Conservation (phyloP, 2,329 filamentous ascomycete genomes). For the Capronia coronata region DNA sequence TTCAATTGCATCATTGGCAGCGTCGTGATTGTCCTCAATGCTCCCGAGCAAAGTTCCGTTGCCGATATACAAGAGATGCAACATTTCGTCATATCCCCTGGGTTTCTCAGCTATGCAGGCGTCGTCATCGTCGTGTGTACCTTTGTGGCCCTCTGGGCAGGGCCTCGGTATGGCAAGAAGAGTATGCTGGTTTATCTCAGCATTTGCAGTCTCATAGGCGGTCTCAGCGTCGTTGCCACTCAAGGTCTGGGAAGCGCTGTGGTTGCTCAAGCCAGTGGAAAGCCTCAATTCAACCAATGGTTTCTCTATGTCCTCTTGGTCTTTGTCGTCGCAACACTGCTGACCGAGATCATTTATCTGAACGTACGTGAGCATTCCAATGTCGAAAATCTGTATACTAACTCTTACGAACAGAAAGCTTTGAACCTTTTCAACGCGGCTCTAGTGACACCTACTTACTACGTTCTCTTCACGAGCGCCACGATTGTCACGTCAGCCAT, state of each 20-base stretch:
- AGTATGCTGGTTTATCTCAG: constrained; percentile 97
- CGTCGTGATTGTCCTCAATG: constrained; percentile 90
- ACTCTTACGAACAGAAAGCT: constrained; percentile 68
- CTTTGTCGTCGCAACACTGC: constrained; percentile 79
- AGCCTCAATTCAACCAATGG: constrained; percentile 92
- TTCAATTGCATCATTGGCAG: constrained; percentile 92
- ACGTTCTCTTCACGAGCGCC: constrained; percentile 94
- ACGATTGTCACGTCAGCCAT: constrained; percentile 93
- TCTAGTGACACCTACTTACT: constrained; percentile 95
- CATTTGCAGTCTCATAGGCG: constrained; percentile 91
- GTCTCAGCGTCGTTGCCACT: constrained; percentile 87
- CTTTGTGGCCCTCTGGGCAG: constrained; percentile 71
- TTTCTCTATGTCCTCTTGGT: constrained; percentile 88
- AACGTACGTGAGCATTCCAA: constrained; percentile 60
- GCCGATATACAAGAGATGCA: constrained; percentile 89
- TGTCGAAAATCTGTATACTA: not conserved
- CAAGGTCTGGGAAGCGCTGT: constrained; percentile 90
- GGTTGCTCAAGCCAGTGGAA: constrained; percentile 73
- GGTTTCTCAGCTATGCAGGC: constrained; percentile 78
- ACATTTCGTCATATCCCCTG: constrained; percentile 73
- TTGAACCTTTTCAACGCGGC: constrained; percentile 95
- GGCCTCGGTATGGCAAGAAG: constrained; percentile 85
- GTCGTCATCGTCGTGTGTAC: constrained; percentile 68
- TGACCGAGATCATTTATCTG: constrained; percentile 91
- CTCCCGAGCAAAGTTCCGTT: constrained; percentile 77